Base-by-base conservation (phyloP, 352 stramenopile genomes). In the Phytopythium vexans region DNA sequence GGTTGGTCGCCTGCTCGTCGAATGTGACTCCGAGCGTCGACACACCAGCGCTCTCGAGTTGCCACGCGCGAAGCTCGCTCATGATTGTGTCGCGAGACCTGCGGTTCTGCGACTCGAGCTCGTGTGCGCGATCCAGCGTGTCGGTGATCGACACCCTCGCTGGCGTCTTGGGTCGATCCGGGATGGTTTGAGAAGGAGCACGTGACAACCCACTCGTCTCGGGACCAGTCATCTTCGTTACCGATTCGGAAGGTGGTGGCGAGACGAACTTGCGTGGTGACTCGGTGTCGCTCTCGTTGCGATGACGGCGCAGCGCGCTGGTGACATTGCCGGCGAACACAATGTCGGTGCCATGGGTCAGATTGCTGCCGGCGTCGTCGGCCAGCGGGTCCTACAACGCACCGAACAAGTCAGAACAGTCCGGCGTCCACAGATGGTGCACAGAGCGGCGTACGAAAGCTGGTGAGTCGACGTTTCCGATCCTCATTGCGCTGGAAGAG, bases 281-380 rank as follows among this genome's bases (percentile, higher is more conserved):
- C 15, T 77, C 62, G 1, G 59, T 46, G 56, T 89, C 76, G 14
- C 67, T 77, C 59, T 92, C 81, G 42, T 70, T 84, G 34, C 83
- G 68, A 49, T 88, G 82, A 5, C 82, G 71, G 10, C 86, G 76
- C 48, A 95, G 55, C 3, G 86, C 77, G 16, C 82, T 92, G 2
- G 85, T 92, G n/a, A 94, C 77, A 59, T 94, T 95, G 41, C 88
- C 88, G 2, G 88, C 86, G 65, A 96, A 93, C 2, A 94, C 84
- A 34, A 95, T 88, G 46, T 89, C 76, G 1, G 82, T 90, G 37
- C 88, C 88, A 58, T 96, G 88, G 4, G 88, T 96, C n/a, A 96
- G 63, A 9, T 77, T 82, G 46, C 84, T 95, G 15, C 79, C 78
- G 0, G 79, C 75, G 49, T 88, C 74, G 43, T 85, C 68, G 7